Conservation (phyloP, 257 asterid genomes). For the Ehretia macrophylla region DNA sequence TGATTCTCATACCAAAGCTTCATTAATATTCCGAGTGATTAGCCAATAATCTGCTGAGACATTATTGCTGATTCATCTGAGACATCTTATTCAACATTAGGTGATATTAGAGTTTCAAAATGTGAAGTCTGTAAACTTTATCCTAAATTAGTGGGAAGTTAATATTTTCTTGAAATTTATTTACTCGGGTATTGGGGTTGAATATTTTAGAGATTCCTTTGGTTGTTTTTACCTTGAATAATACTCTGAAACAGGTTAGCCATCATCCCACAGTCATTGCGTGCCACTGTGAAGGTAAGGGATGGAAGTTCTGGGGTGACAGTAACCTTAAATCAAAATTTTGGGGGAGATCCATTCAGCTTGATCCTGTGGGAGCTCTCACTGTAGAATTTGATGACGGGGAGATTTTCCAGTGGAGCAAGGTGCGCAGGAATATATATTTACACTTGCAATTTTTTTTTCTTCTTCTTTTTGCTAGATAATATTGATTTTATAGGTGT, state of each 20-base stretch:
- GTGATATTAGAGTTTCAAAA: too few relatives aligned
- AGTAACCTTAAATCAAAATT: constrained; percentile 87
- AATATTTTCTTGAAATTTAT: too few relatives aligned
- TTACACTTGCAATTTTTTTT: background rate
- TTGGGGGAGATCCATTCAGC: constrained; percentile 95
- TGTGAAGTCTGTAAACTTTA: too few relatives aligned
- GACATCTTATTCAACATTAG: too few relatives aligned
- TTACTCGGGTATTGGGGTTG: too few relatives aligned
- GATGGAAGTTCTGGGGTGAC: constrained; percentile 96
- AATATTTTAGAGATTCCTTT: too few relatives aligned
- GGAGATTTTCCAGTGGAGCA: constrained; percentile 91
- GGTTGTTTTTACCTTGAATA: too few relatives aligned
- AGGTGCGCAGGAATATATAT: constrained; percentile 40
- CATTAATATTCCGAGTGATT: too few relatives aligned
- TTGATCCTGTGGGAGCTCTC: constrained; percentile 88
- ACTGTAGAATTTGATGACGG: constrained; percentile 86
- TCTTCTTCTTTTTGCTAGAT: background rate
- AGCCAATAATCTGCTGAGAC: too few relatives aligned
- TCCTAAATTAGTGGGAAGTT: too few relatives aligned
- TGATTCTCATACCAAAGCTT: too few relatives aligned
- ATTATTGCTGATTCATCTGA: too few relatives aligned
- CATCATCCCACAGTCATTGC: constrained; percentile 98
- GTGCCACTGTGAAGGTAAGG: constrained; percentile 94
- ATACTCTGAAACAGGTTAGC: constrained; percentile 62
- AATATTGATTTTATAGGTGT: background rate